These are phyloP conservation scores for Syncephalastrum monosporum DNA, from an alignment of 371 early-diverging fungal genomes.

Conservation along the genomic window DNA sequence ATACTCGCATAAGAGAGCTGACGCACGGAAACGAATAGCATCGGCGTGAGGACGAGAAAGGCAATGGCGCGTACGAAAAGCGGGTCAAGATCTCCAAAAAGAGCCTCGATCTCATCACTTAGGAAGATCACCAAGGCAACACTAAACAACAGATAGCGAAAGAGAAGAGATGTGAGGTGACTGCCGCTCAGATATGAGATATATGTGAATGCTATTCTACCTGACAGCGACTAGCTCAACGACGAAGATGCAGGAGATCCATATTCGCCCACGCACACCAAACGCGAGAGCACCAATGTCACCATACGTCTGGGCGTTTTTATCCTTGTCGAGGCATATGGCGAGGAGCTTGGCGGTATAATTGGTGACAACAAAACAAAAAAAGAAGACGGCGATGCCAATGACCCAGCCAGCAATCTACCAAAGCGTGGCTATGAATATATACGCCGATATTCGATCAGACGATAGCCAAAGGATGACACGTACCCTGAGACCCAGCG, in stretches of 20 bases:
- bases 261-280: conserved; percentile 54
- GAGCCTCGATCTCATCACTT: conserved; percentile 33
- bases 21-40: conserved; percentile 30
- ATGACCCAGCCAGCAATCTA: conserved; percentile 54
- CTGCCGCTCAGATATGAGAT: not conserved
- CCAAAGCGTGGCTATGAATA: conserved; percentile 2
- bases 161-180: not conserved
- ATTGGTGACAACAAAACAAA: conserved; percentile 48
- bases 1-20: conserved; percentile 37
- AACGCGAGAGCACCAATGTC: conserved; percentile 71
- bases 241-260: conserved; percentile 52
- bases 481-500: conserved; percentile 43
- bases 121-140: conserved; percentile 39
- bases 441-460: not conserved
- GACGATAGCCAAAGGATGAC: not conserved
- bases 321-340: conserved; percentile 46
- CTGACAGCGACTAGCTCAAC: conserved; percentile 66
- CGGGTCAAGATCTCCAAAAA: conserved; percentile 19
- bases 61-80: conserved; percentile 12
- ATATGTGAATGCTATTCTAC: conserved; percentile 9
- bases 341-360: conserved; percentile 61
- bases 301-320: conserved; percentile 52
- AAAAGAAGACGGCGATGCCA: conserved; percentile 51
- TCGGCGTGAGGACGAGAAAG: conserved; percentile 21
- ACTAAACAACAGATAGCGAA: conserved; percentile 10